Percentiles rank a stretch among this genome's conserved stretches.
These are phyloP conservation scores for Candida koratica DNA, from an alignment of 805 yeast species.

Conservation along the genomic window DNA sequence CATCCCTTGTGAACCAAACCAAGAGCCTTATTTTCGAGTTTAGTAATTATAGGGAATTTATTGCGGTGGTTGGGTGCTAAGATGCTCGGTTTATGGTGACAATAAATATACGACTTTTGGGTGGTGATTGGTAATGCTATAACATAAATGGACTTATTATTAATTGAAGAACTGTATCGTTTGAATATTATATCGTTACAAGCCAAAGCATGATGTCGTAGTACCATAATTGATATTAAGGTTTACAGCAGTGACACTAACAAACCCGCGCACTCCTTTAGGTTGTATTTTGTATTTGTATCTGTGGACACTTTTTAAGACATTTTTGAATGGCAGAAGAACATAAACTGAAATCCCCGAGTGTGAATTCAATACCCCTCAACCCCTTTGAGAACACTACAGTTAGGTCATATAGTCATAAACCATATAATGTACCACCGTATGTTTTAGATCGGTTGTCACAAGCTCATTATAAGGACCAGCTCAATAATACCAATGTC, in stretches of 20 bases:
- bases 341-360: not conserved
- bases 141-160: slow-evolving; percentile 51
- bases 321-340: slow-evolving; percentile 1
- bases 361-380: slow-evolving; percentile 1
- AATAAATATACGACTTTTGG: slow-evolving; percentile 57
- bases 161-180: slow-evolving; percentile 1
- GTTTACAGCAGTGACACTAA: too few relatives aligned
- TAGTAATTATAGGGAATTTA: slow-evolving; percentile 31
- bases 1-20: slow-evolving; percentile 55
- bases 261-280: too few relatives aligned
- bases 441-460: slow-evolving; percentile 59
- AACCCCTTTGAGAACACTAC: slow-evolving; percentile 25
- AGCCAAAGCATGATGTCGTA: too few relatives aligned
- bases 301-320: slow-evolving; percentile 3
- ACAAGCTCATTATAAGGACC: slow-evolving; percentile 38
- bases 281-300: slow-evolving; percentile 1
- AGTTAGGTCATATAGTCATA: slow-evolving; percentile 29
- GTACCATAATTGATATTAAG: too few relatives aligned
- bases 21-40: slow-evolving; percentile 45
- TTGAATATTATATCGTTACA: too few relatives aligned
- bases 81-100: slow-evolving; percentile 49
- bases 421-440: slow-evolving; percentile 49
- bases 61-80: slow-evolving; percentile 24
- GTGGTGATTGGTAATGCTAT: slow-evolving; percentile 71
- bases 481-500: slow-evolving; percentile 28